phyloP scores from a whole-genome alignment of 768 basidiomycete species.

The Arthromyces matolae region DNA sequence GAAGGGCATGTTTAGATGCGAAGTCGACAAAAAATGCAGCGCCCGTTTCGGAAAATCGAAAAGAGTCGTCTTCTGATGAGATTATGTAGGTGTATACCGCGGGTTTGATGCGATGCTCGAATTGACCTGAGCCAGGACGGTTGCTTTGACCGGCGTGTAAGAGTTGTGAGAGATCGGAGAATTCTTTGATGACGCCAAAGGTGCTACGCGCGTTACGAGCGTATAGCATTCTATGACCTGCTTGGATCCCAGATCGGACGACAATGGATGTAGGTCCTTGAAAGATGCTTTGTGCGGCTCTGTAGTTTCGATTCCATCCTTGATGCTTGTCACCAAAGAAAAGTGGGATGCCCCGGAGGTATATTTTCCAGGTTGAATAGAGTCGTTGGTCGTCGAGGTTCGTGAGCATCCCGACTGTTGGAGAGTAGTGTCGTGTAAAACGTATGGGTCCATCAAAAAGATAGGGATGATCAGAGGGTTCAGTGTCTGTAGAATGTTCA shows the following conservation, averaged over 20 bases:
- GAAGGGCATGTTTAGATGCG: slow-evolving; percentile 83
- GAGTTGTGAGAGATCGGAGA: slow-evolving; percentile 47
- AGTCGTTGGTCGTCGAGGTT: slow-evolving; percentile 57
- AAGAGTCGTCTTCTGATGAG: slow-evolving; percentile 66
- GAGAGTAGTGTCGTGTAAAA: slow-evolving; percentile 68
- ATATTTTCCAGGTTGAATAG: slow-evolving; percentile 80
- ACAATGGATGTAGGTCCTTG: slow-evolving; percentile 57
- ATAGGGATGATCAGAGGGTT: slow-evolving; percentile 47
- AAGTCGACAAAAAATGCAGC: slow-evolving; percentile 86
- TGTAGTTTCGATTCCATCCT: slow-evolving; percentile 64
- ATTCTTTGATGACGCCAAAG: slow-evolving; percentile 53
- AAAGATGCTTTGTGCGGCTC: slow-evolving; percentile 71
- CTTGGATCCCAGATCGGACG: slow-evolving; percentile 65
- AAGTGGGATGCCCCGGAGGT: slow-evolving; percentile 53
- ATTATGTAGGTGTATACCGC: slow-evolving; percentile 87
- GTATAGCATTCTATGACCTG: slow-evolving; percentile 72
- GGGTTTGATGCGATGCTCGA: slow-evolving; percentile 59
- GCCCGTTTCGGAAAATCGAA: slow-evolving; percentile 84
- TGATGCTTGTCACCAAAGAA: slow-evolving; percentile 62
- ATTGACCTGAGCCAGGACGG: slow-evolving; percentile 12
- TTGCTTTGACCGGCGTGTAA: slow-evolving; percentile 41
- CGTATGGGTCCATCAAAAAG: slow-evolving; percentile 72
- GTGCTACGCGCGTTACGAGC: slow-evolving; percentile 59
- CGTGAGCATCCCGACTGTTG: slow-evolving; percentile 62
- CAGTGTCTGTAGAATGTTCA: slow-evolving; percentile 36